phyloP scores from a whole-genome alignment of 345 rosid genomes.

The Ailanthus altissimus region DNA sequence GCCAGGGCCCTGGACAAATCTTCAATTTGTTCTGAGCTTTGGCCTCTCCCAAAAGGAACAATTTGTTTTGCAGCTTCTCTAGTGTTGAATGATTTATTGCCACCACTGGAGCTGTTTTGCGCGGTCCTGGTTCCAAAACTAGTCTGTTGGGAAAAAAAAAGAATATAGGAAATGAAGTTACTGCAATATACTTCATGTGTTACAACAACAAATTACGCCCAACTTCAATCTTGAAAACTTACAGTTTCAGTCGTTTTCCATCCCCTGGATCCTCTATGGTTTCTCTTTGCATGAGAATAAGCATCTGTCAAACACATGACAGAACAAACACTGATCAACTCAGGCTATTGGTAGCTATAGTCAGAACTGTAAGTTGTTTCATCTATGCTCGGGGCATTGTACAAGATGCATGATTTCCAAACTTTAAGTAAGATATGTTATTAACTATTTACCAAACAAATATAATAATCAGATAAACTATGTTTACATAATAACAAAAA shows the following conservation, averaged over 20 bases:
- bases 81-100: constrained; percentile 33
- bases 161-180: constrained; percentile 19
- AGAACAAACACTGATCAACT: constrained; percentile 16
- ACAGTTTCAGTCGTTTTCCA: constrained; percentile 42
- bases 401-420: not conserved
- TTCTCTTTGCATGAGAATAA: constrained; percentile 47
- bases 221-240: constrained; percentile 35
- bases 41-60: constrained; percentile 52
- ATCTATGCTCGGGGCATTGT: not conserved
- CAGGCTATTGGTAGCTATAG: not conserved
- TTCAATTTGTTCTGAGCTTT: constrained; percentile 44
- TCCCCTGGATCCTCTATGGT: constrained; percentile 49
- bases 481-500: not conserved
- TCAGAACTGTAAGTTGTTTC: not conserved
- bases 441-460: not conserved
- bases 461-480: not conserved
- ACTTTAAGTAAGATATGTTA: not conserved
- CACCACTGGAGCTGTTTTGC: constrained; percentile 28
- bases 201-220: not conserved
- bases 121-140: constrained; percentile 37
- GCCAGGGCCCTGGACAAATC: constrained; percentile 72
- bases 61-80: constrained; percentile 51
- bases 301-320: constrained; percentile 47
- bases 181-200: constrained; percentile 5
- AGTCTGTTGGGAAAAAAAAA: constrained; percentile 40